Conservation (phyloP, 75 land plant species). For the Cunninghamia lanceolata region DNA sequence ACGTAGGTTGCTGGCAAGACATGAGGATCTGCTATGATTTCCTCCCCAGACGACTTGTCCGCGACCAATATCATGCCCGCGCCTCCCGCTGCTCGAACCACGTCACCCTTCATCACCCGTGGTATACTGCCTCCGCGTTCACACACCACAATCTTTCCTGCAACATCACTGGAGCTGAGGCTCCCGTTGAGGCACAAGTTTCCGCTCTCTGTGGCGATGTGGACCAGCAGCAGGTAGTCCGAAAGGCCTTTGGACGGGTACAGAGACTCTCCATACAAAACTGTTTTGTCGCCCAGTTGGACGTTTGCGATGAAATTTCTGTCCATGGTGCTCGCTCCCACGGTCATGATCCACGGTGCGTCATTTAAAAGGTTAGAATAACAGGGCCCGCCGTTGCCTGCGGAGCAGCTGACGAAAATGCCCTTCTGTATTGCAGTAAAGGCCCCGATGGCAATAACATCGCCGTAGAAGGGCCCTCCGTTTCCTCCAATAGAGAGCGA, state of each 20-base stretch:
- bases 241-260: too few relatives aligned
- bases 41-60: conserved; percentile 21
- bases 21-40: too few relatives aligned
- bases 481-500: conserved; percentile 17
- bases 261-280: too few relatives aligned
- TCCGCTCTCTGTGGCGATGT: too few relatives aligned
- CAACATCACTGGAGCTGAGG: too few relatives aligned
- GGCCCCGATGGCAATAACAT: conserved; percentile 19
- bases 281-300: neutral
- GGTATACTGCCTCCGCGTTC: too few relatives aligned
- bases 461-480: conserved; percentile 5
- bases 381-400: conserved; percentile 13
- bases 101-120: too few relatives aligned
- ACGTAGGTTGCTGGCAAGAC: conserved; percentile 30
- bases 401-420: conserved; percentile 18
- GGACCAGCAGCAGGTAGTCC: too few relatives aligned
- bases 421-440: conserved; percentile 16
- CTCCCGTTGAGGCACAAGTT: too few relatives aligned
- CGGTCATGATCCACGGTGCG: neutral
- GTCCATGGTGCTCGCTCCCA: conserved; percentile 3
- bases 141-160: too few relatives aligned
- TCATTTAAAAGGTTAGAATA: neutral
- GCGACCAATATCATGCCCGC: conserved; percentile 40
- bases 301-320: neutral
- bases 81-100: too few relatives aligned